A percentile compares a stretch with the other conserved stretches of the same genome.
Evolutionary conservation across 73 alveolate genomes (phyloP).

Genomic region (Paramecium tetraurelia): DNA sequence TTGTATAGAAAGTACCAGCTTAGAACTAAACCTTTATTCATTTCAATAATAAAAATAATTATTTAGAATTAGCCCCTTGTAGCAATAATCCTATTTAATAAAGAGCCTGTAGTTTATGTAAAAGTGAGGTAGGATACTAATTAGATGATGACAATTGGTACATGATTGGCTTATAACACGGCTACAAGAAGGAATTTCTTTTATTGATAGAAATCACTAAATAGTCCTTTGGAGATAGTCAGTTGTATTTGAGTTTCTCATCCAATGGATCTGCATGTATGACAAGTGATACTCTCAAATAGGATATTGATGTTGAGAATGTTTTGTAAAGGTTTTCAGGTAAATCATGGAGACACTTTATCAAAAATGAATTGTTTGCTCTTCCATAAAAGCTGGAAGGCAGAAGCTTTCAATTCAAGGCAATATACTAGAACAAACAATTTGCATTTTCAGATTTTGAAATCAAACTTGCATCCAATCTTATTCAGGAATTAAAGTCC

Average conservation of each 20-base stretch:
- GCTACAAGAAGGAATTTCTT: conserved; percentile 19
- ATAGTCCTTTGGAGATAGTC: conserved; percentile 22
- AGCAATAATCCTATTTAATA: conserved; percentile 36
- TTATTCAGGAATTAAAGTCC: neutral
- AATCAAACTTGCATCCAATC: neutral
- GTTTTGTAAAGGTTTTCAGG: neutral
- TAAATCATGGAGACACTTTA: neutral
- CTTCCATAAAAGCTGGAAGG: neutral
- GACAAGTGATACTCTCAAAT: conserved; percentile 25
- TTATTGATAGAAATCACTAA: neutral
- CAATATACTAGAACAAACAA: neutral
- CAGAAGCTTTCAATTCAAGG: neutral
- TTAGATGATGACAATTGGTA: conserved; percentile 55
- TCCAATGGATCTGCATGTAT: conserved; percentile 8
- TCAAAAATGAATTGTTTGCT: conserved; percentile 2
- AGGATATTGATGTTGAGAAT: neutral
- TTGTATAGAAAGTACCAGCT: conserved; percentile 9
- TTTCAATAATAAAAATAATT: neutral
- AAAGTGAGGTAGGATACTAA: conserved; percentile 15
- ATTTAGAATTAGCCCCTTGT: conserved; percentile 23
- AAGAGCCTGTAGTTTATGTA: conserved; percentile 16
- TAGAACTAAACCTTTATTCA: neutral
- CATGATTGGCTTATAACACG: conserved; percentile 38
- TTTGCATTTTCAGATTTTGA: neutral
- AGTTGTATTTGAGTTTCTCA: conserved; percentile 31